phyloP scores from a whole-genome alignment of 768 basidiomycete species.

The Lentinula boryana region DNA sequence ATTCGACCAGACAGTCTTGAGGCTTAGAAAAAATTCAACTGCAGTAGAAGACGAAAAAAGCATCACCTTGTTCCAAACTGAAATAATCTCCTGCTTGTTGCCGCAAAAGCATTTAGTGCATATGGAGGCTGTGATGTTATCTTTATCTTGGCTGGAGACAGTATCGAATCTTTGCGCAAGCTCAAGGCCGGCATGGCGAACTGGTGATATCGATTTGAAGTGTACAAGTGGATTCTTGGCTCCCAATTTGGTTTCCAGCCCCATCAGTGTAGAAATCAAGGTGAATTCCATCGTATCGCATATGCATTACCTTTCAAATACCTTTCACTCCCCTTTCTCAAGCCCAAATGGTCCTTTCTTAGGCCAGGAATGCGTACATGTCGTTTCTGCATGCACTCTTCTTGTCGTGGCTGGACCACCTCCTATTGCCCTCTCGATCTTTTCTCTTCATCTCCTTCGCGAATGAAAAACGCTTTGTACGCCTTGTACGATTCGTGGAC shows the following conservation, averaged over 20 bases:
- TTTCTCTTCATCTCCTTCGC: constrained; percentile 62
- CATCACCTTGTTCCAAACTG: constrained; percentile 45
- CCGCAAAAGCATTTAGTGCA: constrained; percentile 53
- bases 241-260: constrained; percentile 64
- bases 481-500: constrained; percentile 73
- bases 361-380: constrained; percentile 55
- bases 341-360: constrained; percentile 99
- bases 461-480: constrained; percentile 60
- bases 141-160: constrained; percentile 52
- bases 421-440: constrained; percentile 89
- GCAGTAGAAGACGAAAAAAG: constrained; percentile 26
- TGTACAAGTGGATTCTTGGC: constrained; percentile 63
- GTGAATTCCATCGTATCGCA: constrained; percentile 28
- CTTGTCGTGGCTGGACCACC: constrained; percentile 20
- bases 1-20: constrained; percentile 64
- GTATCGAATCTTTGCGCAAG: constrained; percentile 42
- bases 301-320: neutral
- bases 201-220: constrained; percentile 46
- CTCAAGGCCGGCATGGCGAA: constrained; percentile 52
- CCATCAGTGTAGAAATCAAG: constrained; percentile 87
- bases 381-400: constrained; percentile 83
- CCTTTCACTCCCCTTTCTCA: constrained; percentile 1
- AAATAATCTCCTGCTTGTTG: constrained; percentile 62
- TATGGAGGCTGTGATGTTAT: constrained; percentile 42
- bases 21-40: constrained; percentile 56